These are phyloP conservation scores for Sphaerulina populicola DNA, from an alignment of 2,329 filamentous ascomycete species.

Conservation along the genomic window DNA sequence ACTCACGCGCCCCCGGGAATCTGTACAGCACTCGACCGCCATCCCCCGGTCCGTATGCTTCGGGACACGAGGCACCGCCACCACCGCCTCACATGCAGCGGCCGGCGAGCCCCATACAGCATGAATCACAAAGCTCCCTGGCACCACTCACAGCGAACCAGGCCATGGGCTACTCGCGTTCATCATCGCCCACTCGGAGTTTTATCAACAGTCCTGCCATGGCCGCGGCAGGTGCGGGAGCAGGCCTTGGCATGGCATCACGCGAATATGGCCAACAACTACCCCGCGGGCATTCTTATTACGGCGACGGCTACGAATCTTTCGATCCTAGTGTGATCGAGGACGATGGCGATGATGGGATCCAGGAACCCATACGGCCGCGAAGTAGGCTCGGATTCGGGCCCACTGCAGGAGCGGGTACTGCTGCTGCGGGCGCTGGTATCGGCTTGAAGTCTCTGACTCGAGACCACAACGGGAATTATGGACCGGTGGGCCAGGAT, in stretches of 20 bases:
- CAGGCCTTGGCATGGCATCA: slow-evolving; percentile 8
- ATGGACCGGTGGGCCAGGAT: slow-evolving; percentile 47
- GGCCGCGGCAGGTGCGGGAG: slow-evolving; percentile 7
- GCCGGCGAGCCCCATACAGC: slow-evolving; percentile 15
- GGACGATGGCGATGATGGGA: slow-evolving; percentile 82
- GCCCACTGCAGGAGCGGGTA: slow-evolving; percentile 36
- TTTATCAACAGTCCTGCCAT: slow-evolving; percentile 6
- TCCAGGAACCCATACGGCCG: slow-evolving; percentile 44
- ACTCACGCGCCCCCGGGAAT: slow-evolving; percentile 20
- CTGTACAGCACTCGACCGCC: slow-evolving; percentile 20
- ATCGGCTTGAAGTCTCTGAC: slow-evolving; percentile 37
- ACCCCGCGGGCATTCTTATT: slow-evolving; percentile 20
- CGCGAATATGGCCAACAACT: slow-evolving; percentile 15
- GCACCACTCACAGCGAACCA: slow-evolving; percentile 22
- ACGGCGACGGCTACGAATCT: slow-evolving; percentile 25
- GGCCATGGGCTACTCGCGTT: slow-evolving; percentile 8
- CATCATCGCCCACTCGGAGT: slow-evolving; percentile 16
- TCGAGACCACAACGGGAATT: slow-evolving; percentile 38
- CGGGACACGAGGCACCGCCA: slow-evolving; percentile 15
- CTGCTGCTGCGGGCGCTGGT: slow-evolving; percentile 25
- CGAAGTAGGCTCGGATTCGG: slow-evolving; percentile 13
- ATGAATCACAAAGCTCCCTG: slow-evolving; percentile 24
- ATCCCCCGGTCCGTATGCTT: slow-evolving; percentile 16
- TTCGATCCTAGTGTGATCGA: slow-evolving; percentile 71
- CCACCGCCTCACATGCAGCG: slow-evolving; percentile 10